These are phyloP conservation scores for Dichotomocladium elegans DNA, from an alignment of 371 early-diverging fungal genomes.

Conservation along the genomic window DNA sequence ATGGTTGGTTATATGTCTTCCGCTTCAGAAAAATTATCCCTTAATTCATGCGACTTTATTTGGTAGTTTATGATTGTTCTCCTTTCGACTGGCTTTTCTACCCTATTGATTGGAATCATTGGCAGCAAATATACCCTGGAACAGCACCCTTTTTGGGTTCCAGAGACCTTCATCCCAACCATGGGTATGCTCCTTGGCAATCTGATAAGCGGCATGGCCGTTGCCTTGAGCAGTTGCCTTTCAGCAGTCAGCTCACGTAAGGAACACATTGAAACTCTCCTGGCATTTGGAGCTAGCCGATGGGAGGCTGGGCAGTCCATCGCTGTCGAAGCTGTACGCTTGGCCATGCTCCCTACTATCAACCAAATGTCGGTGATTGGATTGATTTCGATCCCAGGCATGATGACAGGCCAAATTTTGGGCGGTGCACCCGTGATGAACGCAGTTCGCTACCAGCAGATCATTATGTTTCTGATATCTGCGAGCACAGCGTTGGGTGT, in stretches of 20 bases:
- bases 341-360: constrained; percentile 80
- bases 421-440: constrained; percentile 78
- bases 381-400: constrained; percentile 83
- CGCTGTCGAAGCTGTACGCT: constrained; percentile 68
- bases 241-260: constrained; percentile 51
- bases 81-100: constrained; percentile 43
- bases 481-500: constrained; percentile 68
- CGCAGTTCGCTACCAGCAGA: constrained; percentile 79
- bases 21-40: no score
- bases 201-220: constrained; percentile 78
- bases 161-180: constrained; percentile 83
- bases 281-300: constrained; percentile 80
- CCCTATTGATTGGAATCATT: constrained; percentile 53
- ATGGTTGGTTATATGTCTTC: constrained; percentile 45
- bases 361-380: constrained; percentile 87
- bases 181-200: constrained; percentile 87
- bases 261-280: constrained; percentile 63
- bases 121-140: constrained; percentile 71
- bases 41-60: background rate
- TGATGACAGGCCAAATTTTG: constrained; percentile 90
- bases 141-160: constrained; percentile 68
- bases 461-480: constrained; percentile 82
- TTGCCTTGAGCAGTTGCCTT: constrained; percentile 67
- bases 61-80: constrained; percentile 46
- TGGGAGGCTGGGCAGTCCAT: constrained; percentile 83